Evolutionary conservation across 495 filamentous ascomycete genomes (phyloP).

Genomic region (Xylaria scruposa): DNA sequence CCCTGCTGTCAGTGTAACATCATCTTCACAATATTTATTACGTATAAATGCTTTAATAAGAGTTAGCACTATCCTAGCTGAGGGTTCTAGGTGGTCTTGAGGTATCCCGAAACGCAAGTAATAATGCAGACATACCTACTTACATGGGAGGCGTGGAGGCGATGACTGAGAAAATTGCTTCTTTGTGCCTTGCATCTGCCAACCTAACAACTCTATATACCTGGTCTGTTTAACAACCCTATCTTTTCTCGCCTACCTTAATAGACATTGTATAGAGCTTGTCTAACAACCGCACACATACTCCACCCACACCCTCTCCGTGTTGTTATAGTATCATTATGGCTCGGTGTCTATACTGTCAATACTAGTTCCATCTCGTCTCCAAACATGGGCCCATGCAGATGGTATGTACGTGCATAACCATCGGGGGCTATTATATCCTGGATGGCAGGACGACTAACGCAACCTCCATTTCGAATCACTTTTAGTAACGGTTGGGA

Average conservation of each 20-base stretch:
- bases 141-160: no score
- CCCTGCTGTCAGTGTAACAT: not conserved
- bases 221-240: not conserved
- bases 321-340: constrained; percentile 10
- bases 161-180: not conserved
- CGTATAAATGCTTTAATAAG: not conserved
- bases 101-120: not conserved
- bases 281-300: not conserved
- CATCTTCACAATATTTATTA: constrained; percentile 3
- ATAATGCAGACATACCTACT: not conserved
- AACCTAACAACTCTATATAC: not conserved
- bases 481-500: constrained; percentile 7
- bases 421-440: constrained; percentile 3
- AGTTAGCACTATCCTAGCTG: not conserved
- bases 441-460: constrained; percentile 3
- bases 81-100: not conserved
- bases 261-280: constrained; percentile 3
- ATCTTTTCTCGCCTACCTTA: not conserved
- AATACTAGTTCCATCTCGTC: constrained; percentile 8
- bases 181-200: constrained; percentile 3
- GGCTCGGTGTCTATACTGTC: not conserved
- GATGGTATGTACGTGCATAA: constrained; percentile 13
- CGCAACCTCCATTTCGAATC: constrained; percentile 17
- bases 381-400: constrained; percentile 19
- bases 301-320: constrained; percentile 3